Percentiles rank a stretch among this genome's conserved stretches.
phyloP scores from a whole-genome alignment of 257 asterid genomes.

The Primulina tabacum region DNA sequence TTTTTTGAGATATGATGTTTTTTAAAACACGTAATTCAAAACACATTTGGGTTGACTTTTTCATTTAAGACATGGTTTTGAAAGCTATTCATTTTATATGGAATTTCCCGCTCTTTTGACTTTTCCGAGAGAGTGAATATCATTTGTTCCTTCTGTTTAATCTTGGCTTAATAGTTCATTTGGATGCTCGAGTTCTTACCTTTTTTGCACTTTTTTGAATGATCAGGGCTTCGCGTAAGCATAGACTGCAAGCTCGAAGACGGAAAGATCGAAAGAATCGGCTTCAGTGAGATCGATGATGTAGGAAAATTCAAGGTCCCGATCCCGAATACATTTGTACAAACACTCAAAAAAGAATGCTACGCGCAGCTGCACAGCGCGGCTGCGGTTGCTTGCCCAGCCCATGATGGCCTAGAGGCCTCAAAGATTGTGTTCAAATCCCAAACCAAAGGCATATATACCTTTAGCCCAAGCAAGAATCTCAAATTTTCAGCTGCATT shows the following conservation, averaged over 20 bases:
- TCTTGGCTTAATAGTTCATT: not conserved
- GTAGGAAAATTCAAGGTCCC: conserved; percentile 67
- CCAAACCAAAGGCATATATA: conserved; percentile 32
- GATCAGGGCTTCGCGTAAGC: conserved; percentile 66
- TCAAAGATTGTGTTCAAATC: conserved; percentile 50
- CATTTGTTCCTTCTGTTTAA: not conserved
- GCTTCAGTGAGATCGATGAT: conserved; percentile 49
- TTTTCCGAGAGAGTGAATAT: too few species aligned
- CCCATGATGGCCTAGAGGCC: conserved; percentile 55
- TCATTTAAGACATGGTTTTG: too few species aligned
- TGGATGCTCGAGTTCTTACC: not conserved
- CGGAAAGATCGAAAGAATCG: conserved; percentile 53
- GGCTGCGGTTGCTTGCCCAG: conserved; percentile 63
- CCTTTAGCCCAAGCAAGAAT: conserved; percentile 44
- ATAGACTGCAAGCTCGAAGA: conserved; percentile 69
- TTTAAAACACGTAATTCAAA: too few species aligned
- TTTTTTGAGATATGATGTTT: too few species aligned
- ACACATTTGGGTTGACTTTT: too few species aligned
- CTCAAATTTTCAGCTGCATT: conserved; percentile 61
- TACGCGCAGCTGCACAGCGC: conserved; percentile 83
- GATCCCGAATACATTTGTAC: conserved; percentile 44
- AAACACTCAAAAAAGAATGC: conserved; percentile 60
- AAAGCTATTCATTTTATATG: too few species aligned
- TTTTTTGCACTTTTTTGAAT: not conserved
- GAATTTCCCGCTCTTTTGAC: too few species aligned